Evolutionary conservation across 257 asterid species (phyloP), one percentile per base, ranked within the genome.

Genomic region (Avicennia marina): DNA sequence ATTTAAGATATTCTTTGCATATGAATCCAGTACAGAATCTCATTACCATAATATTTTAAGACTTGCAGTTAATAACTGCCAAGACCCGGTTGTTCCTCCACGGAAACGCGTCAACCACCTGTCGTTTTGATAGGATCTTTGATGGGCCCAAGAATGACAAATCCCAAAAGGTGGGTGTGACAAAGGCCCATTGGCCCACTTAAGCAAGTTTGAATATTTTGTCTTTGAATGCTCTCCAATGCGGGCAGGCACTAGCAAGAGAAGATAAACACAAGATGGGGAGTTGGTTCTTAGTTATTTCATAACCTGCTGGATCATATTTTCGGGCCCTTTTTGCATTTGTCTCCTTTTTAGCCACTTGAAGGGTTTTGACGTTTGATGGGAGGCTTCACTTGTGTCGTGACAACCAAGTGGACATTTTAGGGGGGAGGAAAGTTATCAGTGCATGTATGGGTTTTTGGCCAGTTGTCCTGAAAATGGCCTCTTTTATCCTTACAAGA

Each of bases 101-200:
- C 72, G 75, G 64, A 69, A 69, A 60, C 75, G 70, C 60, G 75
- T 69, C 57, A 34, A 31, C 56, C 63, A 69, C 75, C 67, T 43
- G 67, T 67, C 42, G 15, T 15, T 36, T 48, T 55, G 48, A 20
- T 53, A 7, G 43, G 29, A 10, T 31, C 27, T 17, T 53, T 8
- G 1, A 9, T 36, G 48, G 48, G 48, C 33, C 60, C 43, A 53
- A 53, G 13, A 19, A 5, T 10, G 11, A 6, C 19, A 33, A 18
- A 18, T 51, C 42, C 12, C 1, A 3, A 16, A 16, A n/a, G n/a
- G n/a, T n/a, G 10, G 15, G n/a, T 25, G 16, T 50, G 11, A 27
- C 4, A 11, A 2, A 36, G 61, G 61, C 61, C 61, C 61, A 38
- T 12, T 36, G 22, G 49, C 61, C 47, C 46, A 54, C 60, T 53